Conservation (phyloP, 2,329 filamentous ascomycete genomes). For the Hyphodiscus sp. region DNA sequence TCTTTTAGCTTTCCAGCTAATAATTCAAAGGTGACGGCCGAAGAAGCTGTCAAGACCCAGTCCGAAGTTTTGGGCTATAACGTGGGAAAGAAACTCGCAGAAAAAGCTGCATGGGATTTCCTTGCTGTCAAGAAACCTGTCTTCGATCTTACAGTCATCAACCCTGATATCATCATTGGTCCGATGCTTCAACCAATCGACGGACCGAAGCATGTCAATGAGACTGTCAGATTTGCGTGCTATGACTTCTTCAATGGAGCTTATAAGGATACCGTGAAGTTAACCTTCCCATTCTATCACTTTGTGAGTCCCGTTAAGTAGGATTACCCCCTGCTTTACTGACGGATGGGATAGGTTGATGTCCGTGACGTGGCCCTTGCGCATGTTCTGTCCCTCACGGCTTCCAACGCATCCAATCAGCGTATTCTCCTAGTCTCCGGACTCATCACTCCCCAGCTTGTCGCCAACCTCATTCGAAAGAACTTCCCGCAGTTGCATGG, state of each 20-base stretch:
- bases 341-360: conserved; percentile 26
- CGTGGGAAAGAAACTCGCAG: conserved; percentile 53
- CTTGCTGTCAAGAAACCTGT: conserved; percentile 42
- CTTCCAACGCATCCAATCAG: conserved; percentile 48
- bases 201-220: conserved; percentile 57
- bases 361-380: conserved; percentile 54
- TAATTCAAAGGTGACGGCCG: conserved; percentile 6
- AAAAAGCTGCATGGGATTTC: conserved; percentile 59
- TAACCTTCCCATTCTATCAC: conserved; percentile 11
- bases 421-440: conserved; percentile 53
- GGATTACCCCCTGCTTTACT: neutral
- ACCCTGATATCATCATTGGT: conserved; percentile 54
- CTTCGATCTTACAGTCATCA: conserved; percentile 55
- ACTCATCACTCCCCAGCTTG: conserved; percentile 51
- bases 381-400: conserved; percentile 50
- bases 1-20: conserved; percentile 32
- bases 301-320: conserved; percentile 30
- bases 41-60: conserved; percentile 33
- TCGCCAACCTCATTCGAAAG: conserved; percentile 47
- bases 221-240: conserved; percentile 52
- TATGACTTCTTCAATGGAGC: conserved; percentile 44
- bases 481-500: conserved; percentile 45
- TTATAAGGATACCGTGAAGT: conserved; percentile 33
- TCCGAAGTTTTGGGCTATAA: conserved; percentile 27
- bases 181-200: conserved; percentile 56